Evolutionary conservation across 2,329 filamentous ascomycete species (phyloP).

Genomic region (Trichoderma citrinoviride): DNA sequence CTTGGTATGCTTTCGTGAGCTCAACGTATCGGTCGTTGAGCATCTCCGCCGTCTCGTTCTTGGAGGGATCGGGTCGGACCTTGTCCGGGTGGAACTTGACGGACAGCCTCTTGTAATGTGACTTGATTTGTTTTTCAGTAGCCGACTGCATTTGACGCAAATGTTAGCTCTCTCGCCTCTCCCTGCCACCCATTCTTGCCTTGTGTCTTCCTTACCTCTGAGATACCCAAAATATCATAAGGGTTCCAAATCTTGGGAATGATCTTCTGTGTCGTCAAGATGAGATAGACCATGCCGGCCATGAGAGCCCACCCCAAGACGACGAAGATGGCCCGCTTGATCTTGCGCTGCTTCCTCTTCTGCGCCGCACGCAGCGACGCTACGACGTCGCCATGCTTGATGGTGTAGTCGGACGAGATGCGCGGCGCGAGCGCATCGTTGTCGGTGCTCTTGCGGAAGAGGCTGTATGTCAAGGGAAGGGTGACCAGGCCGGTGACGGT

Average conservation of each 20-base stretch:
- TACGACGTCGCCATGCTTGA: conserved; percentile 80
- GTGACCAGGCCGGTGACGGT: conserved; percentile 86
- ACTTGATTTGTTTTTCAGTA: conserved; percentile 88
- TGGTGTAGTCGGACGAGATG: conserved; percentile 77
- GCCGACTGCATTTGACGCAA: conserved; percentile 55
- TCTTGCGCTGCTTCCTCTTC: conserved; percentile 81
- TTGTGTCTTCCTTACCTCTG: conserved; percentile 57
- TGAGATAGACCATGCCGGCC: conserved; percentile 88
- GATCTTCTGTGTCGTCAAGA: conserved; percentile 70
- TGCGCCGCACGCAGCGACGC: conserved; percentile 79
- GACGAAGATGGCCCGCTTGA: conserved; percentile 79
- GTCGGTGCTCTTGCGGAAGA: conserved; percentile 74
- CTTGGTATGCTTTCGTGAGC: conserved; percentile 96
- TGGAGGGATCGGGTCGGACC: conserved; percentile 72
- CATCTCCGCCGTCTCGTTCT: conserved; percentile 83
- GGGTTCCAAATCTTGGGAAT: conserved; percentile 88
- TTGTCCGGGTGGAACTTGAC: conserved; percentile 93
- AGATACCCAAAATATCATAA: conserved; percentile 87
- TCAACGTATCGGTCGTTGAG: conserved; percentile 91
- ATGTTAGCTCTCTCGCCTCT: conserved; percentile 16
- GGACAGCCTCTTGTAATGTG: conserved; percentile 82
- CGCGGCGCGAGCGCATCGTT: conserved; percentile 77
- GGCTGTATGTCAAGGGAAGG: conserved; percentile 82
- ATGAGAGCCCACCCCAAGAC: conserved; percentile 78
- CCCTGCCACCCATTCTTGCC: background rate